Evolutionary conservation across 2,329 filamentous ascomycete genomes (phyloP).

Genomic region (Aspergillus hiratsukae): DNA sequence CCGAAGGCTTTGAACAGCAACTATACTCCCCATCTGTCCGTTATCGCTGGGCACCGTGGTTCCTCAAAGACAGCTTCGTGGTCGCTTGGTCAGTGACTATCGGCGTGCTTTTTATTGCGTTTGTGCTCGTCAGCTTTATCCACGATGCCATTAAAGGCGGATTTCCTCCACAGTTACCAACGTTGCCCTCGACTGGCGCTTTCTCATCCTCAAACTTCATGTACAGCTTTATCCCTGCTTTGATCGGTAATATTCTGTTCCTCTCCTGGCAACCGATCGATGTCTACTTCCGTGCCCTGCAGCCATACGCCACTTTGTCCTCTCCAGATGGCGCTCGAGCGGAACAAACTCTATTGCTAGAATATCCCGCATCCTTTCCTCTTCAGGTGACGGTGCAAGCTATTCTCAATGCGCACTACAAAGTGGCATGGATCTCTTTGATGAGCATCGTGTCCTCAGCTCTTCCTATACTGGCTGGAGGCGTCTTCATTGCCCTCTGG

Average conservation of each 20-base stretch:
- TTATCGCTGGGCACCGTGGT: constrained; percentile 71
- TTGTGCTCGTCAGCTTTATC: constrained; percentile 75
- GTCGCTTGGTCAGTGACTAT: constrained; percentile 60
- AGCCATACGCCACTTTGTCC: constrained; percentile 55
- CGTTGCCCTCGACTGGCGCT: constrained; percentile 56
- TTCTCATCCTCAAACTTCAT: constrained; percentile 88
- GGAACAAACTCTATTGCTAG: constrained; percentile 52
- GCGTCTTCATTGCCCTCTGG: constrained; percentile 60
- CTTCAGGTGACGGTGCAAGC: constrained; percentile 51
- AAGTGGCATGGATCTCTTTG: constrained; percentile 53
- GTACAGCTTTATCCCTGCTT: constrained; percentile 62
- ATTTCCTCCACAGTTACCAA: constrained; percentile 65
- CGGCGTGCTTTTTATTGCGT: constrained; percentile 60
- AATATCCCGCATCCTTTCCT: constrained; percentile 53
- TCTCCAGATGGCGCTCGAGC: constrained; percentile 49
- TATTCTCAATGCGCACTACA: constrained; percentile 52
- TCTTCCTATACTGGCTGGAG: constrained; percentile 56
- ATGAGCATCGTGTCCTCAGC: constrained; percentile 49
- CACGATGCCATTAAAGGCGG: constrained; percentile 62
- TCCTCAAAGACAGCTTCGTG: constrained; percentile 63
- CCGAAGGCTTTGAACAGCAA: constrained; percentile 47
- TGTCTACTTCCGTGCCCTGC: constrained; percentile 55
- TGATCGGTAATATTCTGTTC: constrained; percentile 57
- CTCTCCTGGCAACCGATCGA: constrained; percentile 58
- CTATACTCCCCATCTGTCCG: constrained; percentile 52